Percentiles rank a stretch among this genome's conserved stretches.
Conservation (phyloP, 2,329 filamentous ascomycete species). For the Tetracladium maxilliforme region DNA sequence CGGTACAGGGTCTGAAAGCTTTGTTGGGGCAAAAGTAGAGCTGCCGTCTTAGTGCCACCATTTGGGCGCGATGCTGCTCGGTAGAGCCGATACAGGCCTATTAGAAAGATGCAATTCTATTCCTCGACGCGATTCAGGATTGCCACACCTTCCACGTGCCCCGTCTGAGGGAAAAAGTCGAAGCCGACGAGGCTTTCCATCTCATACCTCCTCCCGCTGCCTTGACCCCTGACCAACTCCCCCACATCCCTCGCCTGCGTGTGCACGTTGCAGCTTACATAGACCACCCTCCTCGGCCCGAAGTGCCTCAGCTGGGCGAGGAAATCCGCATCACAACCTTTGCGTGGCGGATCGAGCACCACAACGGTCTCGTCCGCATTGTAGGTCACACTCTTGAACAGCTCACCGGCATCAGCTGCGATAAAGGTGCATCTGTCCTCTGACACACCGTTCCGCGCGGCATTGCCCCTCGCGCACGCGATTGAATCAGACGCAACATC, state of each 20-base stretch:
- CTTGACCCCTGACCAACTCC: conserved; percentile 61
- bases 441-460: conserved; percentile 56
- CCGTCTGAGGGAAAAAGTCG: conserved; percentile 90
- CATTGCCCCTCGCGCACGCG: conserved; percentile 64
- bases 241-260: conserved; percentile 92
- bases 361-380: conserved; percentile 72
- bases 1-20: conserved; percentile 56
- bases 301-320: conserved; percentile 66
- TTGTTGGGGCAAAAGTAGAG: conserved; percentile 7
- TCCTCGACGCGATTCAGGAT: conserved; percentile 43
- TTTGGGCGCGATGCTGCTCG: no score
- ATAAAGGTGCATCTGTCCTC: conserved; percentile 64
- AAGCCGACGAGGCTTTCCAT: conserved; percentile 88
- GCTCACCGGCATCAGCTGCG: conserved; percentile 68
- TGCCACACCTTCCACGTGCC: conserved; percentile 54
- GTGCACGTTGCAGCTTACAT: conserved; percentile 96
- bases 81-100: no score
- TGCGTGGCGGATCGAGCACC: conserved; percentile 93
- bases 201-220: conserved; percentile 44
- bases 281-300: conserved; percentile 67
- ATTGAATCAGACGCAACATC: conserved; percentile 77
- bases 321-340: conserved; percentile 83
- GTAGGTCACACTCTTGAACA: conserved; percentile 67
- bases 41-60: not conserved
- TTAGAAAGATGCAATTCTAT: no score